Evolutionary conservation across 768 basidiomycete genomes (phyloP).

Genomic region (Suillus decipiens): DNA sequence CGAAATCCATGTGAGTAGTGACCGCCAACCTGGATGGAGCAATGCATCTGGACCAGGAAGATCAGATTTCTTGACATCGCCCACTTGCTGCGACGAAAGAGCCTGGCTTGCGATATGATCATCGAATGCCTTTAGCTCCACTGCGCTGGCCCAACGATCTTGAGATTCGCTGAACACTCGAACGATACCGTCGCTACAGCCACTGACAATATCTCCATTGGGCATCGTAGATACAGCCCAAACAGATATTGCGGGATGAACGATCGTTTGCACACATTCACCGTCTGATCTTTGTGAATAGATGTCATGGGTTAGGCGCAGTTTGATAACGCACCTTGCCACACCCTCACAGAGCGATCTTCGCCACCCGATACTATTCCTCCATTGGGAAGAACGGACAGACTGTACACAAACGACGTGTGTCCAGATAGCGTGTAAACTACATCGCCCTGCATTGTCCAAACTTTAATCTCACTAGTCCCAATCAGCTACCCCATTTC

Average conservation of each 20-base stretch:
- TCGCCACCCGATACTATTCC: slow-evolving; percentile 91
- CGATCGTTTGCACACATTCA: slow-evolving; percentile 84
- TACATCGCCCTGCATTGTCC: slow-evolving; percentile 81
- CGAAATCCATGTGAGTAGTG: not conserved
- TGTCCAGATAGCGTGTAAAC: slow-evolving; percentile 87
- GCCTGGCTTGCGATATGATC: slow-evolving; percentile 75
- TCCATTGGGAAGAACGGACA: slow-evolving; percentile 80
- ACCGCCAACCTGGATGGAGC: slow-evolving; percentile 59
- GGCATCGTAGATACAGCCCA: slow-evolving; percentile 90
- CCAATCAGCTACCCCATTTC: slow-evolving; percentile 9
- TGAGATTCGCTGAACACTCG: slow-evolving; percentile 80
- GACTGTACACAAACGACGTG: slow-evolving; percentile 94
- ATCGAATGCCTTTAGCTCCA: slow-evolving; percentile 69
- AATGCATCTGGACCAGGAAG: slow-evolving; percentile 87
- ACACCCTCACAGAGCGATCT: slow-evolving; percentile 89
- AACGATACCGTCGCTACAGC: slow-evolving; percentile 84
- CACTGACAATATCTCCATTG: slow-evolving; percentile 91
- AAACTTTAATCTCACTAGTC: slow-evolving; percentile 85
- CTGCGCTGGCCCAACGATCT: slow-evolving; percentile 71
- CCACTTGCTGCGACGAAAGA: slow-evolving; percentile 83
- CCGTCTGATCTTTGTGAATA: slow-evolving; percentile 55
- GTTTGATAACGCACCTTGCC: slow-evolving; percentile 64
- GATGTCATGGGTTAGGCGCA: slow-evolving; percentile 1
- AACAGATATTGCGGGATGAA: slow-evolving; percentile 95
- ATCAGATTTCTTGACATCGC: slow-evolving; percentile 91